Conservation (phyloP, 2,329 filamentous ascomycete species). For the Ophiostoma angusticollis region DNA sequence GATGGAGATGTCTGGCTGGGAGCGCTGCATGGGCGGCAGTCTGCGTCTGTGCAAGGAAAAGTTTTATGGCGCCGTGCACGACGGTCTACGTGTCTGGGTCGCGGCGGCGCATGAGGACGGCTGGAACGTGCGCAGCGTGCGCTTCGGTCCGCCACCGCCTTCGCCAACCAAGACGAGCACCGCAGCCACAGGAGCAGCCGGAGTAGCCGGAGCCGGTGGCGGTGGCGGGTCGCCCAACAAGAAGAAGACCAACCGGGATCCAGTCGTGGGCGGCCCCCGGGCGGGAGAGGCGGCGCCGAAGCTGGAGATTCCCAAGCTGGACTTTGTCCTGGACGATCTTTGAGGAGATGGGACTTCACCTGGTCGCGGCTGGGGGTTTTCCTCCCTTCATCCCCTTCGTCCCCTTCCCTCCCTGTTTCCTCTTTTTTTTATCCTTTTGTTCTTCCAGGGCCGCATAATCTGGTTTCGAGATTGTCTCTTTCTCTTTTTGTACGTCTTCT, state of each 20-base stretch:
- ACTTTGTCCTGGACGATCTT: conserved; percentile 34
- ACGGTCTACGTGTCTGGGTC: conserved; percentile 80
- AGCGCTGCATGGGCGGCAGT: conserved; percentile 75
- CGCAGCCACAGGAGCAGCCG: conserved; percentile 27
- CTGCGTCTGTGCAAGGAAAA: conserved; percentile 93
- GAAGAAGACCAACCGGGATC: too few relatives aligned
- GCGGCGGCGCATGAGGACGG: conserved; percentile 74
- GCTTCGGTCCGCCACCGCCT: conserved; percentile 54
- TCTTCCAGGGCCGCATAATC: not conserved
- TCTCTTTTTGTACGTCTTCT: not conserved
- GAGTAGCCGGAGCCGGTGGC: not conserved
- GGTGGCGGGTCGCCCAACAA: conserved; percentile 8
- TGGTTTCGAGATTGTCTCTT: not conserved
- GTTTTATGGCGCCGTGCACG: conserved; percentile 87
- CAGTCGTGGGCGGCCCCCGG: conserved; percentile 18
- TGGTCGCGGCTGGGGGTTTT: too few relatives aligned
- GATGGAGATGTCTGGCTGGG: conserved; percentile 74
- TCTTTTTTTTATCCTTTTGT: not conserved
- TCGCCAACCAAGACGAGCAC: conserved; percentile 2
- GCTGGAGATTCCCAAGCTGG: conserved; percentile 47
- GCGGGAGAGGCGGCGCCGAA: conserved; percentile 44
- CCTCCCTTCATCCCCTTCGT: too few relatives aligned
- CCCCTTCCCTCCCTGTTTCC: not conserved
- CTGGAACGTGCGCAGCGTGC: conserved; percentile 72
- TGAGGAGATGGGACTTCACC: too few relatives aligned